Percentiles rank a stretch among this genome's conserved stretches.
Conservation (phyloP, 2,329 filamentous ascomycete genomes). For the Proliferodiscus dingleyae region DNA sequence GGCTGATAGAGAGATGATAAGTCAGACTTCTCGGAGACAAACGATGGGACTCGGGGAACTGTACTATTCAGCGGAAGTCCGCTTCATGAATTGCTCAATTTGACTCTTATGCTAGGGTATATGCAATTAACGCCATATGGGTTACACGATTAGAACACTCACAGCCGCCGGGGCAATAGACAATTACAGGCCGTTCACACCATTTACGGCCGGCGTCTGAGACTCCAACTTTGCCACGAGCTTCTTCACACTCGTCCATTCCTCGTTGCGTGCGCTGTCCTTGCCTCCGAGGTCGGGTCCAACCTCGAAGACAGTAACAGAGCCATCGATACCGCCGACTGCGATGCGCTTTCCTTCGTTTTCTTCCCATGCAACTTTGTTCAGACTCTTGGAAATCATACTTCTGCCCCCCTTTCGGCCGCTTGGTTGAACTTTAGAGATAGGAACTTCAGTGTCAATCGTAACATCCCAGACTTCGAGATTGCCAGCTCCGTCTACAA, state of each 20-base stretch:
- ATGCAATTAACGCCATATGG: slow-evolving; percentile 15
- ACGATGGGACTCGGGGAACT: too few relatives aligned
- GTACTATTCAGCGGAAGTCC: neutral
- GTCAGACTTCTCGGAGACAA: too few relatives aligned
- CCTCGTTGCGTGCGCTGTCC: slow-evolving; percentile 76
- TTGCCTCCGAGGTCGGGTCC: slow-evolving; percentile 76
- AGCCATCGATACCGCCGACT: slow-evolving; percentile 86
- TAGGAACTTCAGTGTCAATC: slow-evolving; percentile 85
- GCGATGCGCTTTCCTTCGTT: slow-evolving; percentile 82
- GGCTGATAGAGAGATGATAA: too few relatives aligned
- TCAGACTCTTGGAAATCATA: slow-evolving; percentile 78
- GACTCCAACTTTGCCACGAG: slow-evolving; percentile 71
- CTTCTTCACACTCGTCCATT: slow-evolving; percentile 92
- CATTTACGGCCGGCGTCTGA: slow-evolving; percentile 19
- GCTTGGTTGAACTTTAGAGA: slow-evolving; percentile 73
- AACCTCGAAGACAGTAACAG: slow-evolving; percentile 90
- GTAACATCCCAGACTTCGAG: slow-evolving; percentile 95
- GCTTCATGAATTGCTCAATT: slow-evolving; percentile 8
- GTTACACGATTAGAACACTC: slow-evolving; percentile 6
- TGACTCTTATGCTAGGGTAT: slow-evolving; percentile 9
- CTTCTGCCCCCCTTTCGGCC: slow-evolving; percentile 58
- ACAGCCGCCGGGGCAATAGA: neutral
- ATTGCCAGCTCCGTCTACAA: slow-evolving; percentile 88
- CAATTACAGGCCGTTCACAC: slow-evolving; percentile 20
- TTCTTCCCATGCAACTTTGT: slow-evolving; percentile 91